A percentile compares a stretch with the other conserved stretches of the same genome.
Evolutionary conservation across 2,329 filamentous ascomycete species (phyloP).

Genomic region (Dendryphion nanum): DNA sequence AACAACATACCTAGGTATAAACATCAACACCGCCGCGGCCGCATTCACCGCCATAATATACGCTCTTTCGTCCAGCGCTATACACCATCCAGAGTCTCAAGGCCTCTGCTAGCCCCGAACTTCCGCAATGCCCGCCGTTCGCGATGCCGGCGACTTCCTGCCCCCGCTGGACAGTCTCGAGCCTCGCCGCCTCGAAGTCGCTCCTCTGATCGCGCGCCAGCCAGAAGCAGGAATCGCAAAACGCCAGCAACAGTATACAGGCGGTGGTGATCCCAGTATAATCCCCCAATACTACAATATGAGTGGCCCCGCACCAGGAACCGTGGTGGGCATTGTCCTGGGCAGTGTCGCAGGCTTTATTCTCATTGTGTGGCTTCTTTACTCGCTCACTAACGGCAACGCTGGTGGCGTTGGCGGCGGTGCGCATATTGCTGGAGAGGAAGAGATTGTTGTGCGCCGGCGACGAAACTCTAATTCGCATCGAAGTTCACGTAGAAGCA

Average conservation of each 20-base stretch:
- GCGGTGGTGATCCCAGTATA: conserved; percentile 41
- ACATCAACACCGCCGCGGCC: not conserved
- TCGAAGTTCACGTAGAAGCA: conserved; percentile 28
- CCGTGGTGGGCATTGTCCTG: conserved; percentile 60
- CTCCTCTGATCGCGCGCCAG: not conserved
- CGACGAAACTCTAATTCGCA: conserved; percentile 25
- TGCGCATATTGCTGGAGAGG: conserved; percentile 46
- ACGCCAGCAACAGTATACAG: too few relatives aligned
- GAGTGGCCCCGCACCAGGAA: conserved; percentile 54
- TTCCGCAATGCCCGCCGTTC: not conserved
- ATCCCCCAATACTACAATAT: conserved; percentile 63
- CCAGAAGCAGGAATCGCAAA: not conserved
- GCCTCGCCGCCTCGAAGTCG: not conserved
- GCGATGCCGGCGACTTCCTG: not conserved
- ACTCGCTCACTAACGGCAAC: conserved; percentile 35
- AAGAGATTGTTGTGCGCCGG: conserved; percentile 57
- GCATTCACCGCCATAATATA: not conserved
- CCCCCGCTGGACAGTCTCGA: not conserved
- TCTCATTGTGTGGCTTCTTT: conserved; percentile 53
- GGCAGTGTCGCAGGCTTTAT: conserved; percentile 55
- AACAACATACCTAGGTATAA: not conserved
- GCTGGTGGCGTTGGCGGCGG: conserved; percentile 19
- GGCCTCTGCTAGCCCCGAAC: not conserved
- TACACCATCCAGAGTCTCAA: not conserved
- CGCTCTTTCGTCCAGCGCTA: not conserved